Evolutionary conservation across 2,329 filamentous ascomycete genomes (phyloP).

Genomic region (Diaporthe sp.): DNA sequence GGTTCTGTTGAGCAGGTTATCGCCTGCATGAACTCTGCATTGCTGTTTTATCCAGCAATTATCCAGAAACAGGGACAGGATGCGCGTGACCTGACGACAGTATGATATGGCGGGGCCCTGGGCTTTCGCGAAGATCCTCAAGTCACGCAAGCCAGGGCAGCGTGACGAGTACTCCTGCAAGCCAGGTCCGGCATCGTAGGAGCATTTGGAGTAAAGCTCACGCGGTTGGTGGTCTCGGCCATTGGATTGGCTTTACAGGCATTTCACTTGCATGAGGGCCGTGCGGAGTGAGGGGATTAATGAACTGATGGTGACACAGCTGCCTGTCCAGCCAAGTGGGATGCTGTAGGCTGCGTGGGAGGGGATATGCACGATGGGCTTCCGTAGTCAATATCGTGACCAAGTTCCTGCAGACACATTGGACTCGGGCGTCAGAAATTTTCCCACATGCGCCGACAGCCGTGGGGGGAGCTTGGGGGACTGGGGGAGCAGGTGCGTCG

Average conservation of each 20-base stretch:
- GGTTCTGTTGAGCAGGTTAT: background rate
- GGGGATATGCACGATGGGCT: slow-evolving; percentile 16
- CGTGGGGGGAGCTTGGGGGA: slow-evolving; percentile 8
- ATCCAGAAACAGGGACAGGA: background rate
- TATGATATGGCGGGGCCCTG: background rate
- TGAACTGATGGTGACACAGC: slow-evolving; percentile 10
- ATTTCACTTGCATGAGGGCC: slow-evolving; percentile 22
- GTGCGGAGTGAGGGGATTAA: slow-evolving; percentile 27
- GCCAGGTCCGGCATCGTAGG: background rate
- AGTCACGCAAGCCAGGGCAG: background rate
- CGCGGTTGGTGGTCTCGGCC: background rate
- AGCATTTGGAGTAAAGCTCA: background rate
- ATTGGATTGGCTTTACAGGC: slow-evolving; percentile 10
- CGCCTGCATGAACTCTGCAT: slow-evolving; percentile 3
- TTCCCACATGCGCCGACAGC: background rate
- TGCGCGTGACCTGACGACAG: slow-evolving; percentile 5
- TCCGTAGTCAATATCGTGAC: slow-evolving; percentile 2
- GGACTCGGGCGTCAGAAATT: slow-evolving; percentile 24
- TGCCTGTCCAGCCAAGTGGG: background rate
- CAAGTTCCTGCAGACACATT: slow-evolving; percentile 12
- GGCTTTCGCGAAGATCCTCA: background rate
- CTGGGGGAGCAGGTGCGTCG: background rate
- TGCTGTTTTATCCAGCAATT: slow-evolving; percentile 11
- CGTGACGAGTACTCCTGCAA: background rate
- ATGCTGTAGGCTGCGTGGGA: background rate